Percentiles rank a stretch among this genome's conserved stretches.
Conservation (phyloP, 129 eudicot species). For the Ambrosia trifida region DNA sequence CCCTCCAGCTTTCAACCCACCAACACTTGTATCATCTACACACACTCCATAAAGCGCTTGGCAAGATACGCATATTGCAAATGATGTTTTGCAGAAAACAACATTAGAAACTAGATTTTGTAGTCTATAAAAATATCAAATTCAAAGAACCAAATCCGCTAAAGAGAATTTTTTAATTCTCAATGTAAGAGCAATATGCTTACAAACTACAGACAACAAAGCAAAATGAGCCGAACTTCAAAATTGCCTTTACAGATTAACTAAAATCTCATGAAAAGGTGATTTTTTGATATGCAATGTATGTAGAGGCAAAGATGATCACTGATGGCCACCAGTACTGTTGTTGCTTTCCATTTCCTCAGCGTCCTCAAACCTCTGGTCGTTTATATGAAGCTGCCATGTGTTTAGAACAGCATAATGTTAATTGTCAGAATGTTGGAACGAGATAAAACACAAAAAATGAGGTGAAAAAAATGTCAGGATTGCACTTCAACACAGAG, state of each 20-base stretch:
- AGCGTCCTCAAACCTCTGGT: constrained; percentile 81
- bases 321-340: constrained; percentile 32
- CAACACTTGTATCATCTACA: too few species aligned
- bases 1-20: neutral
- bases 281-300: neutral
- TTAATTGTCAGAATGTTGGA: neutral
- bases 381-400: constrained; percentile 73
- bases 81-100: neutral
- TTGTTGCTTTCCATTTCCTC: constrained; percentile 67
- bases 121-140: constrained; percentile 13
- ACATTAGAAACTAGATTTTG: neutral
- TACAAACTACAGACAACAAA: constrained; percentile 9
- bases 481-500: neutral
- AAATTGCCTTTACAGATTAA: neutral
- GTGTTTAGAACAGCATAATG: constrained; percentile 4
- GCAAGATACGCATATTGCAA: too few species aligned
- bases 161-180: neutral
- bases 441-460: neutral
- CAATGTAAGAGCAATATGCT: constrained; percentile 2
- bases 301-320: constrained; percentile 3
- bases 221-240: neutral
- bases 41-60: too few species aligned
- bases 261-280: neutral
- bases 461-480: neutral
- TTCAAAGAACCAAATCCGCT: neutral